A percentile compares a stretch with the other conserved stretches of the same genome.
Conservation (phyloP, 768 basidiomycete species). For the Phylloporus arenicola region DNA sequence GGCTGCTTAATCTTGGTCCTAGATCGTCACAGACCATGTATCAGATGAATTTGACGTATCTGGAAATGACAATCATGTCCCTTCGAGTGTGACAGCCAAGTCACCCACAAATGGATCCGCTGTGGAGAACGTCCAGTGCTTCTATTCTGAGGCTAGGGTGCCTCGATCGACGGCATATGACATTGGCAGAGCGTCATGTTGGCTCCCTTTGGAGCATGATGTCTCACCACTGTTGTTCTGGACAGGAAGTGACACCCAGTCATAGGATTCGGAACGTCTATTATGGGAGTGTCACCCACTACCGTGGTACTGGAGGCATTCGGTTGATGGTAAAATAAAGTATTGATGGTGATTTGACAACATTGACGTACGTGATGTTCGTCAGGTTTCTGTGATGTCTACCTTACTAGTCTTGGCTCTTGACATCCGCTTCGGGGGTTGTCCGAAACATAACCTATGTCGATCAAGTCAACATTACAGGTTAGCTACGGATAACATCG, state of each 20-base stretch:
- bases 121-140: conserved; percentile 11
- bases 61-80: conserved; percentile 29
- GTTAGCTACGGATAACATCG: too few species aligned
- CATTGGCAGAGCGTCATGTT: too few species aligned
- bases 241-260: not conserved
- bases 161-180: too few species aligned
- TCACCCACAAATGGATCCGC: conserved; percentile 21
- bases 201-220: too few species aligned
- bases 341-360: not conserved
- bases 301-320: not conserved
- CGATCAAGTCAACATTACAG: conserved; percentile 9
- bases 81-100: conserved; percentile 32
- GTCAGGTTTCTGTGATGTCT: too few species aligned
- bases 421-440: conserved; percentile 6
- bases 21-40: conserved; percentile 13
- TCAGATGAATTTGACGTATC: conserved; percentile 15
- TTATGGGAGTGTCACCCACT: conserved; percentile 7
- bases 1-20: not conserved
- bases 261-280: conserved; percentile 6
- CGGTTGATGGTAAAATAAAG: conserved; percentile 5
- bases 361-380: too few species aligned
- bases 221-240: too few species aligned
- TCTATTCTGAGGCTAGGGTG: not conserved
- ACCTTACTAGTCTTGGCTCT: too few species aligned
- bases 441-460: conserved; percentile 8